Evolutionary conservation across 257 asterid species (phyloP).

Genomic region (Capsicum baccatum): DNA sequence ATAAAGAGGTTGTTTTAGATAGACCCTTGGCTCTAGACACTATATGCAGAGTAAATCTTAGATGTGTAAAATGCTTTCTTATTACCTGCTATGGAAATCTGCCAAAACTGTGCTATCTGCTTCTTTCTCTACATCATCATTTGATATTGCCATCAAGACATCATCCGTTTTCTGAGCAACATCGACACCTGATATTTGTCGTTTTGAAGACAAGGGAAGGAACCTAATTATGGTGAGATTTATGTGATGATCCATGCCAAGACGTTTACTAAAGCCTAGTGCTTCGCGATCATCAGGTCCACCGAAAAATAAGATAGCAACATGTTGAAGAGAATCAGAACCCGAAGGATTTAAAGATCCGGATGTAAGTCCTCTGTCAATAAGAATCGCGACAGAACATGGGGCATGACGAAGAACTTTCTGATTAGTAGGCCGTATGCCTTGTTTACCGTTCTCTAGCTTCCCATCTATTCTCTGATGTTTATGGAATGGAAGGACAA

Average conservation of each 20-base stretch:
- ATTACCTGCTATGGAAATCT: conserved; percentile 85
- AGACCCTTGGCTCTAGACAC: no score
- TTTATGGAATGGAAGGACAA: conserved; percentile 91
- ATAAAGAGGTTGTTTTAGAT: no score
- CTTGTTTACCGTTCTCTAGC: conserved; percentile 87
- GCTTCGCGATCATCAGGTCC: conserved; percentile 99
- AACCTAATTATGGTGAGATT: conserved; percentile 90
- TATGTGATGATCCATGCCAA: conserved; percentile 82
- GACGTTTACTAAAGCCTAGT: conserved; percentile 83
- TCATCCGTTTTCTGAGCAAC: conserved; percentile 63
- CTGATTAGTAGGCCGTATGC: conserved; percentile 78
- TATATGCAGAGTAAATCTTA: background rate
- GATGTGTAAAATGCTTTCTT: conserved; percentile 4
- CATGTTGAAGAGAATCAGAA: conserved; percentile 71
- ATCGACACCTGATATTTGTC: conserved; percentile 57
- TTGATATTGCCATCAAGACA: conserved; percentile 69
- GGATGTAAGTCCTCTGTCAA: conserved; percentile 87
- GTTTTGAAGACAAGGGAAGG: conserved; percentile 50
- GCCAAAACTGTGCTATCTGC: conserved; percentile 64
- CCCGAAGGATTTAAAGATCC: conserved; percentile 49
- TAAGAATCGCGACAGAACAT: conserved; percentile 83
- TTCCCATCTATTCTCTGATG: conserved; percentile 97
- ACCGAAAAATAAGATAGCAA: conserved; percentile 85
- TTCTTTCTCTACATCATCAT: conserved; percentile 60
- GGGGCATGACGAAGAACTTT: conserved; percentile 82